Evolutionary conservation across 768 basidiomycete species (phyloP), one percentile per base, ranked within the genome.

Genomic region (Favolaschia claudopus): DNA sequence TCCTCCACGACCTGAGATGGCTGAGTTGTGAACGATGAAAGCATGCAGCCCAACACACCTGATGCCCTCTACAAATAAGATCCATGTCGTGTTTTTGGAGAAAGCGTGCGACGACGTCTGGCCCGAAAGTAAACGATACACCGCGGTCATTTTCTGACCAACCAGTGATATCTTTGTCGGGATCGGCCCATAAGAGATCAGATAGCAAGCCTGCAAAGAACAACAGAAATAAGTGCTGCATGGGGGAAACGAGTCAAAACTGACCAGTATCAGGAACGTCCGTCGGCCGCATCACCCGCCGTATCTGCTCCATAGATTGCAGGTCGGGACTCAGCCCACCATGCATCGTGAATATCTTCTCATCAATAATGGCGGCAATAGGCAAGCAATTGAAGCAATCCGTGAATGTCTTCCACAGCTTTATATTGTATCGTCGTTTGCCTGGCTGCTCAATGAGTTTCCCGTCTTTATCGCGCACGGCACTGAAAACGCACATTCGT

Each of bases 311-410:
- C 96, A 99, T 97, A 71, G 93, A 95, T 81, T 98, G 96, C 61
- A 99, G 81, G 77, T 98, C 96, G 40, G 96, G 96, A 75, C 93
- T 95, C 66, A 98, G 82, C 47, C 96, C 96, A 52, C 96, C 96
- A 70, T 99, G 96, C 96, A 99, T 99, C 47, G 95, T 97, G 77
- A 99, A 98, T 74, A 99, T 99, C 82, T 99, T 99, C 79, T 99
- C 96, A 79, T 99, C 96, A 74, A 99, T 98, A 78, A 99, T 98
- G 68, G 96, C 96, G 44, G 96, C 96, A 74, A 99, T 98, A 33
- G 96, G 96, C 65, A 98, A 82, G 75, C 96, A 99, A 81, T 99
- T 99, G 86, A 99, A 99, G 80, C 96, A 98, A 75, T 99, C 96
- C 58, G 96, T 99, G 77, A 99, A 99, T 32, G 96, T 99, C 85